Base-by-base conservation (phyloP, 495 filamentous ascomycete genomes). In the Penicillium alfredii region DNA sequence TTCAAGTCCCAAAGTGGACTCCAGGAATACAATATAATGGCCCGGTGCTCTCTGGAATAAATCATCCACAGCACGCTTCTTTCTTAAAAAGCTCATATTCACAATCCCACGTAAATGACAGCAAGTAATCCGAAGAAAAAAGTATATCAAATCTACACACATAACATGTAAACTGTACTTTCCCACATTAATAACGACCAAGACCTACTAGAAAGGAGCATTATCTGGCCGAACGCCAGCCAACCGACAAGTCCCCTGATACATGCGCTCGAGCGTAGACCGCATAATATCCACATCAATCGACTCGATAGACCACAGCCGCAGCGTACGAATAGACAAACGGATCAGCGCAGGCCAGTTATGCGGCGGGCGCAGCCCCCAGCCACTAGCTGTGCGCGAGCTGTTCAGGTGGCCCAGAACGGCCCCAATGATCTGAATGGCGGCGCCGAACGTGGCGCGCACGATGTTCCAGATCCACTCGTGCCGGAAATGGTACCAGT, bases 401-500 rank as follows among this genome's bases (percentile, higher is more conserved):
- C 28, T 22, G 9, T 43, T 27, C 7, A 50, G 19, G 5, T 39
- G 36, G 23, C 47, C 46, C 10, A 56, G 30, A 4, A 50, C 45
- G 11, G 43, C 45, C 0, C 30, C 49, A 6, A 50, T 30, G 28
- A 56, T 50, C 14, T 56, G 53, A 14, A 56, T 37, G 1, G 49
- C 45, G 8, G 37, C 41, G 6, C 38, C 29, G 24, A 56, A 56
- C 5, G 39, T 47, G 12, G 22, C 27, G 5, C 53, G 42, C 25
- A 56, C 30, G 12, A 49, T 26, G 19, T 45, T 53, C 42, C 46
- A 50, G 23, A 56, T 42, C 49, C 49, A 56, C 30, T 53, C 45
- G 13, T 56, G 53, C 14, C 53, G 53, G 22, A 50, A 53, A 5
- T 56, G 42, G 15, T 53, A 53, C 40, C 36, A 56, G n/a, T 42